phyloP scores from a whole-genome alignment of 208 protist genomes.

The Acanthamoeba triangularis region DNA sequence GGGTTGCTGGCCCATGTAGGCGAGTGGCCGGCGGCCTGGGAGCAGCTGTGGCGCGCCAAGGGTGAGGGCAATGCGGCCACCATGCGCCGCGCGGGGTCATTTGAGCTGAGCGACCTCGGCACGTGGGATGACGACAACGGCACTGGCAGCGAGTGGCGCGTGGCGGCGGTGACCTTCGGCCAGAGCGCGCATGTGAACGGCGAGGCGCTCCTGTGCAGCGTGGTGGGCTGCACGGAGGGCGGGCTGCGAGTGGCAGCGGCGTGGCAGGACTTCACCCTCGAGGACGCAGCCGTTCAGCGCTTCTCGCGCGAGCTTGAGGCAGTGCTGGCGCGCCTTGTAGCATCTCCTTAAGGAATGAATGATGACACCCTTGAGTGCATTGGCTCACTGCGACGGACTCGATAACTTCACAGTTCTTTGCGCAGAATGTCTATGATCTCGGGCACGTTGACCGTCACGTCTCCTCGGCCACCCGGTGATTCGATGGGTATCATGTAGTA shows the following conservation, averaged over 20 bases:
- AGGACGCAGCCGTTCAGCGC: not conserved
- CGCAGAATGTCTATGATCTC: not conserved
- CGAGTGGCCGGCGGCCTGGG: not conserved
- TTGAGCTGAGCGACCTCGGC: slow-evolving; percentile 42
- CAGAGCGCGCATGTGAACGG: slow-evolving; percentile 45
- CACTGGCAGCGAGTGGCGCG: not conserved
- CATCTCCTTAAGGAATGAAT: no score
- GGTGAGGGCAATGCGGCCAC: not conserved
- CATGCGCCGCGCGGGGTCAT: not conserved
- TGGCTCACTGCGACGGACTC: no score
- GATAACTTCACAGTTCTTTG: slow-evolving; percentile 19
- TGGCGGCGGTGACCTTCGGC: not conserved
- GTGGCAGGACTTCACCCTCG: slow-evolving; percentile 6
- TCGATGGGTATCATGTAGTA: slow-evolving; percentile 25
- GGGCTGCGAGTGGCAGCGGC: not conserved
- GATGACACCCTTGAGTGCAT: no score
- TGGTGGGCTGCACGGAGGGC: not conserved
- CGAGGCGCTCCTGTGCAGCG: slow-evolving; percentile 33
- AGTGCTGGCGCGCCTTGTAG: not conserved
- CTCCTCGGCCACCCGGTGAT: not conserved
- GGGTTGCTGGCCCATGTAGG: slow-evolving; percentile 18
- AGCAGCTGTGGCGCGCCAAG: slow-evolving; percentile 12
- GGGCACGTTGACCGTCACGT: not conserved
- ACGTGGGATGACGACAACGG: not conserved
- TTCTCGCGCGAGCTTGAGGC: not conserved